Conservation (phyloP, 768 basidiomycete genomes). For the Coprinellus micaceus region DNA sequence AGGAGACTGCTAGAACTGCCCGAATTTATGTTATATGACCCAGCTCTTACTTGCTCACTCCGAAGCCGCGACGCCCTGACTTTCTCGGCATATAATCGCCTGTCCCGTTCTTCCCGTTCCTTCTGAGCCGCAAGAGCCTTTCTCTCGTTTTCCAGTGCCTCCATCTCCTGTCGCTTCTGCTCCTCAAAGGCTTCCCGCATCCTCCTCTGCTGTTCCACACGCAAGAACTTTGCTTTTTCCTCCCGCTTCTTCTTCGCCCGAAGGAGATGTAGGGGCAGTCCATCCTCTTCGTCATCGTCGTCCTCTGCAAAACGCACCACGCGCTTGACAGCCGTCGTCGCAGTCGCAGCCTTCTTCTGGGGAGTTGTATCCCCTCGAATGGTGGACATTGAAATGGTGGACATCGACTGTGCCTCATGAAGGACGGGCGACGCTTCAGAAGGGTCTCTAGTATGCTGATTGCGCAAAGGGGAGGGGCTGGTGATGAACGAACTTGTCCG, state of each 20-base stretch:
- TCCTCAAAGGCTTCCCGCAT: slow-evolving; percentile 47
- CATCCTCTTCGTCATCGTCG: slow-evolving; percentile 65
- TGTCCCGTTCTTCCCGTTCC: slow-evolving; percentile 54
- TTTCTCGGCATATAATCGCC: slow-evolving; percentile 52
- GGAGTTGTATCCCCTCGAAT: background rate
- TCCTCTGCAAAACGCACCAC: slow-evolving; percentile 66
- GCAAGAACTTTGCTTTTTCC: slow-evolving; percentile 66
- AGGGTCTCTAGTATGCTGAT: slow-evolving; percentile 28
- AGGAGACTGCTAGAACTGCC: slow-evolving; percentile 26
- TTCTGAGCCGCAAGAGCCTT: slow-evolving; percentile 44
- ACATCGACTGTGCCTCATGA: background rate
- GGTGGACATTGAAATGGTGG: no score
- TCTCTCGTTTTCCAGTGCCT: slow-evolving; percentile 46
- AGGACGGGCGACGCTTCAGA: background rate
- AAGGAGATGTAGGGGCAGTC: slow-evolving; percentile 66
- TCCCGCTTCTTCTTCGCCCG: slow-evolving; percentile 70
- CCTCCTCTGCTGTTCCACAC: slow-evolving; percentile 54
- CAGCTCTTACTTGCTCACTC: slow-evolving; percentile 55
- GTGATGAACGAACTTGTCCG: slow-evolving; percentile 35
- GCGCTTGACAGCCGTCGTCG: slow-evolving; percentile 35
- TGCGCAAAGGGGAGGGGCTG: slow-evolving; percentile 50
- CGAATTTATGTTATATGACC: slow-evolving; percentile 31
- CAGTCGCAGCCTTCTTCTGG: background rate
- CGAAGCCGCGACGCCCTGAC: slow-evolving; percentile 57
- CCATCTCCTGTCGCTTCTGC: slow-evolving; percentile 43